Conservation (phyloP, 495 filamentous ascomycete genomes). For the Daldinia childiae region DNA sequence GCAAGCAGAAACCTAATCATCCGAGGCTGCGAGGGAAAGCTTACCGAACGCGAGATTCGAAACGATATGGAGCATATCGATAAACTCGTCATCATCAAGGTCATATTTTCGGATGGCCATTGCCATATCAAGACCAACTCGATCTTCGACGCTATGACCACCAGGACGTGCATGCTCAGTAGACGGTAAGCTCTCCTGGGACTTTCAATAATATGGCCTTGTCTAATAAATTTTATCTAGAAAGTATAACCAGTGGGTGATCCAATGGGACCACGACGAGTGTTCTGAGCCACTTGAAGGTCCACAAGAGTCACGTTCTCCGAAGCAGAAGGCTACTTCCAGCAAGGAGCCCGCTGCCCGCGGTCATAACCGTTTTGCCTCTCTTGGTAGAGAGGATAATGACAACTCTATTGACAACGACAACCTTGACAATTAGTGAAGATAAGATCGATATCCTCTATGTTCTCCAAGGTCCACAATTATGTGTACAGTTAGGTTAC, state of each 20-base stretch:
- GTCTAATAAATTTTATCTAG: conserved; percentile 36
- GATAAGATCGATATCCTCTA: background rate
- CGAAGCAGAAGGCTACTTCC: background rate
- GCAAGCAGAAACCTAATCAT: conserved; percentile 82
- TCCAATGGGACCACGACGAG: conserved; percentile 79
- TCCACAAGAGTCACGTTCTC: background rate
- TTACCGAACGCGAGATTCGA: conserved; percentile 72
- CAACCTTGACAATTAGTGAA: background rate
- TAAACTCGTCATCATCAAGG: conserved; percentile 74
- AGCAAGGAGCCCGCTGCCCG: background rate
- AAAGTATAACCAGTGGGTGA: conserved; percentile 76
- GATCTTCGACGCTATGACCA: conserved; percentile 77
- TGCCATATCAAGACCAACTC: conserved; percentile 79
- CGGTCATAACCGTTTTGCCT: background rate
- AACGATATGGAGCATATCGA: conserved; percentile 86
- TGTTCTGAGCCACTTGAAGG: conserved; percentile 51
- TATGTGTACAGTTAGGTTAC: background rate
- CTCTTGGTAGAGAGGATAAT: background rate
- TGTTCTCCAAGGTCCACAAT: background rate
- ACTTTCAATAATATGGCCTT: background rate
- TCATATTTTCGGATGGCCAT: conserved; percentile 65
- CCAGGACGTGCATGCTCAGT: conserved; percentile 82
- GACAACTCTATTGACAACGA: background rate
- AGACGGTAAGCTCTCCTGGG: conserved; percentile 53
- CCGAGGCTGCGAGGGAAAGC: conserved; percentile 61